phyloP scores from a whole-genome alignment of 352 stramenopile species.

The Phytophthora pinifolia region DNA sequence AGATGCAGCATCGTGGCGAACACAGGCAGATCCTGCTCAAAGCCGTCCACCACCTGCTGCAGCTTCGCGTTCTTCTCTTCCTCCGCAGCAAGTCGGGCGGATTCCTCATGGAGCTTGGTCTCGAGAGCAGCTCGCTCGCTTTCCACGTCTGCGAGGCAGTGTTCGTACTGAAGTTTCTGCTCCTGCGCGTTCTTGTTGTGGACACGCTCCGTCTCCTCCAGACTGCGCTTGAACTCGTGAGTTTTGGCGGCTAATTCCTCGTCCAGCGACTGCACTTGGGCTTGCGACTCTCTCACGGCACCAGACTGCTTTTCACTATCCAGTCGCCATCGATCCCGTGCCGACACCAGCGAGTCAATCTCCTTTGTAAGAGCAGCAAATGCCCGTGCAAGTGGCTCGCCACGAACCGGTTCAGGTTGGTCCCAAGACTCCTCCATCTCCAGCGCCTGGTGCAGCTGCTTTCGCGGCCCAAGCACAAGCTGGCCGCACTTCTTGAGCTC shows the following conservation, averaged over 20 bases:
- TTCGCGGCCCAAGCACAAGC: constrained; percentile 23
- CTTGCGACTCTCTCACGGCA: constrained; percentile 26
- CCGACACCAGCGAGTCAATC: constrained; percentile 21
- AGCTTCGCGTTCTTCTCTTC: constrained; percentile 27
- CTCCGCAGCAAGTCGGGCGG: constrained; percentile 8
- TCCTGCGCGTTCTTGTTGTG: constrained; percentile 40
- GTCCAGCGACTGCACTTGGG: constrained; percentile 23
- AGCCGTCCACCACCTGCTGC: constrained; percentile 25
- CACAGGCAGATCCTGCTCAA: constrained; percentile 51
- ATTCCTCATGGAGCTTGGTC: constrained; percentile 32
- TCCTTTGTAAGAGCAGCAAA: constrained; percentile 25
- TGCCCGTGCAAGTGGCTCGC: constrained; percentile 9
- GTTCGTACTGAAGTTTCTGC: constrained; percentile 40
- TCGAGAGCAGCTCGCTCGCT: constrained; percentile 36
- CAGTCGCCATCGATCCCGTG: constrained; percentile 25
- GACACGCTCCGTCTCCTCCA: constrained; percentile 46
- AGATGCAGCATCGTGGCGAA: constrained; percentile 50
- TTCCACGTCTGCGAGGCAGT: constrained; percentile 35
- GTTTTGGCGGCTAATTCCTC: constrained; percentile 38
- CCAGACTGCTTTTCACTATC: constrained; percentile 20
- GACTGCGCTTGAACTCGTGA: constrained; percentile 33
- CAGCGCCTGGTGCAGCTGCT: constrained; percentile 26
- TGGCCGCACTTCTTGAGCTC: constrained; percentile 37
- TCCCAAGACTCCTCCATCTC: constrained; percentile 8
- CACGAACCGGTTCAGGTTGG: not conserved